Evolutionary conservation across 2,329 filamentous ascomycete species (phyloP).

Genomic region (Neopestalotiopsis sp.): DNA sequence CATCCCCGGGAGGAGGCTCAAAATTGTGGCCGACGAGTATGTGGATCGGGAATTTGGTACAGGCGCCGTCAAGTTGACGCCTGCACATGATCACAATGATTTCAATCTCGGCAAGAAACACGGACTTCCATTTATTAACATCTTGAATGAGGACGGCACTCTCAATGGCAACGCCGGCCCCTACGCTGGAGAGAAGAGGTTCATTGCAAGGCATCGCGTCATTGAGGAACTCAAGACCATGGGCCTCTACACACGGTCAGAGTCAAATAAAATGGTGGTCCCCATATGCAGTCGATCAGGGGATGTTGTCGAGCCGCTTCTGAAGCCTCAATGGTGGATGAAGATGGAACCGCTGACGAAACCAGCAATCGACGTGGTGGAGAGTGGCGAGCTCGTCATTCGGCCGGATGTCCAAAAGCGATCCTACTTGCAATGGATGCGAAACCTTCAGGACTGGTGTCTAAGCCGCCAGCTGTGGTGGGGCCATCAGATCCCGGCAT

Average conservation of each 20-base stretch:
- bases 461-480: constrained; percentile 94
- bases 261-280: too few relatives aligned
- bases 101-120: constrained; percentile 70
- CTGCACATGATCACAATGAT: constrained; percentile 94
- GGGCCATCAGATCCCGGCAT: constrained; percentile 76
- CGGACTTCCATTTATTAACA: too few relatives aligned
- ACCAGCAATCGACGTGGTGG: constrained; percentile 79
- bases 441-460: constrained; percentile 89
- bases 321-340: constrained; percentile 99
- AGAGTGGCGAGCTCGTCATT: constrained; percentile 82
- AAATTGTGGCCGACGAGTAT: constrained; percentile 85
- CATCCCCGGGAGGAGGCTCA: constrained; percentile 70
- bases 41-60: constrained; percentile 94
- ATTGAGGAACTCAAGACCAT: too few relatives aligned
- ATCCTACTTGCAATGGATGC: constrained; percentile 86
- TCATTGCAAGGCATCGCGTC: too few relatives aligned
- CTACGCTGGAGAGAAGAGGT: too few relatives aligned
- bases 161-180: too few relatives aligned
- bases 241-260: too few relatives aligned
- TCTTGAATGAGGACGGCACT: too few relatives aligned
- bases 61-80: constrained; percentile 95
- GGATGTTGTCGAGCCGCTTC: constrained; percentile 91
- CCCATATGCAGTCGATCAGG: constrained; percentile 55
- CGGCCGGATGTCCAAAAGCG: constrained; percentile 79
- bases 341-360: constrained; percentile 70